These are phyloP conservation scores for Mortierella claussenii DNA, from an alignment of 192 early-diverging fungal genomes.

Conservation along the genomic window DNA sequence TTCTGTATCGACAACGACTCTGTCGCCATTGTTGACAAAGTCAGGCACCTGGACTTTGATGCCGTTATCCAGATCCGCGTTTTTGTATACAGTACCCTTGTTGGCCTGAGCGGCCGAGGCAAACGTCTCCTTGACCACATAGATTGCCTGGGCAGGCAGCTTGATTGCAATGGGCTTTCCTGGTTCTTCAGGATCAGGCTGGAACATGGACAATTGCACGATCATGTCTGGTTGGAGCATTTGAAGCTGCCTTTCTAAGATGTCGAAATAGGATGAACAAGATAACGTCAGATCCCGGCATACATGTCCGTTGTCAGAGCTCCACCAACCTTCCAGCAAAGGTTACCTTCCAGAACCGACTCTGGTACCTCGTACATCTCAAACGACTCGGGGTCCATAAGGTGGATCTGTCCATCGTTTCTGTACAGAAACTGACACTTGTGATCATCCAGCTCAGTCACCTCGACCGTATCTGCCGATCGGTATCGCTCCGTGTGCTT, in stretches of 20 bases:
- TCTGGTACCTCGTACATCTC: slow-evolving; percentile 74
- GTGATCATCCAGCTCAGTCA: slow-evolving; percentile 72
- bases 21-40: slow-evolving; percentile 84
- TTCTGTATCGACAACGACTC: slow-evolving; percentile 76
- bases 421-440: slow-evolving; percentile 80
- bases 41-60: slow-evolving; percentile 79
- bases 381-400: slow-evolving; percentile 76
- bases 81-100: slow-evolving; percentile 77
- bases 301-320: too few relatives aligned
- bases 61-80: slow-evolving; percentile 73
- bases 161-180: slow-evolving; percentile 67
- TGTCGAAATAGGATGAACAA: too few relatives aligned
- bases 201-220: slow-evolving; percentile 42
- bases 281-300: too few relatives aligned
- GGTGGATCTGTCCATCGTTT: slow-evolving; percentile 67
- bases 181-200: slow-evolving; percentile 62
- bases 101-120: slow-evolving; percentile 63
- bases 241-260: slow-evolving; percentile 36
- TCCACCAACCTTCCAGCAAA: too few relatives aligned
- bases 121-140: slow-evolving; percentile 65
- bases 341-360: slow-evolving; percentile 68
- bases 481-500: slow-evolving; percentile 77
- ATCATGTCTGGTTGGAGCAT: slow-evolving; percentile 36
- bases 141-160: slow-evolving; percentile 67
- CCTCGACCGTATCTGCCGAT: slow-evolving; percentile 75